phyloP scores from a whole-genome alignment of 176 grass and related monocot species.

The Pontederia crassipes region DNA sequence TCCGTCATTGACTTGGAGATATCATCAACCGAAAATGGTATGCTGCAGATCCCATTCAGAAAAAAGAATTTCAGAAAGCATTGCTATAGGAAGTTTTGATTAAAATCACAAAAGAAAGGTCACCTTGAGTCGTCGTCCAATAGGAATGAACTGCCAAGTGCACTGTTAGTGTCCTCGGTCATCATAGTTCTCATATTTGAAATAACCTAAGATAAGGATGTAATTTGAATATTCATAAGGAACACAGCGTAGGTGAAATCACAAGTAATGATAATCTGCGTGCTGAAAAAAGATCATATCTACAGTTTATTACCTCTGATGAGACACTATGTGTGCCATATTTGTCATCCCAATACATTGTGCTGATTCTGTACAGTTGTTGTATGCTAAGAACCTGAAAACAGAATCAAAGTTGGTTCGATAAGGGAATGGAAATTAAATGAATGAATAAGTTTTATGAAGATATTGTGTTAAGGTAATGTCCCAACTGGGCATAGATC shows the following conservation, averaged over 20 bases:
- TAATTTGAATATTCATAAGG: not conserved
- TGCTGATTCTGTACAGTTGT: slow-evolving; percentile 76
- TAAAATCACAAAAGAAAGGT: not conserved
- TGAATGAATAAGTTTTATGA: not conserved
- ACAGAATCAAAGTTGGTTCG: slow-evolving; percentile 18
- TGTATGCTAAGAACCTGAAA: slow-evolving; percentile 71
- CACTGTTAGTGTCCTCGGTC: slow-evolving; percentile 48
- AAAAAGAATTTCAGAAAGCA: slow-evolving; percentile 6
- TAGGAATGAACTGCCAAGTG: slow-evolving; percentile 30
- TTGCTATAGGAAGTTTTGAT: not conserved
- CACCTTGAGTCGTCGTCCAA: slow-evolving; percentile 83
- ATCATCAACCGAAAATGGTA: slow-evolving; percentile 80
- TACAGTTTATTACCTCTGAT: slow-evolving; percentile 37
- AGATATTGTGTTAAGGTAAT: slow-evolving; percentile 15
- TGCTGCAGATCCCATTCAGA: slow-evolving; percentile 42
- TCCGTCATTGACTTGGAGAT: slow-evolving; percentile 61
- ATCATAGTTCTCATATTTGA: slow-evolving; percentile 51
- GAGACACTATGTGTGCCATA: slow-evolving; percentile 81
- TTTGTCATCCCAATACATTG: slow-evolving; percentile 88
- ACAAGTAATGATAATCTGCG: not conserved
- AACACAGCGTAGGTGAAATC: slow-evolving; percentile 3
- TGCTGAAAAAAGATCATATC: no score
- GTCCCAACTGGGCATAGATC: slow-evolving; percentile 66
- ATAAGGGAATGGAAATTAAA: slow-evolving; percentile 8
- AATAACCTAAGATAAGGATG: slow-evolving; percentile 31